Evolutionary conservation across 164 flowering plant species (phyloP).

Genomic region (Vitis amurensis): DNA sequence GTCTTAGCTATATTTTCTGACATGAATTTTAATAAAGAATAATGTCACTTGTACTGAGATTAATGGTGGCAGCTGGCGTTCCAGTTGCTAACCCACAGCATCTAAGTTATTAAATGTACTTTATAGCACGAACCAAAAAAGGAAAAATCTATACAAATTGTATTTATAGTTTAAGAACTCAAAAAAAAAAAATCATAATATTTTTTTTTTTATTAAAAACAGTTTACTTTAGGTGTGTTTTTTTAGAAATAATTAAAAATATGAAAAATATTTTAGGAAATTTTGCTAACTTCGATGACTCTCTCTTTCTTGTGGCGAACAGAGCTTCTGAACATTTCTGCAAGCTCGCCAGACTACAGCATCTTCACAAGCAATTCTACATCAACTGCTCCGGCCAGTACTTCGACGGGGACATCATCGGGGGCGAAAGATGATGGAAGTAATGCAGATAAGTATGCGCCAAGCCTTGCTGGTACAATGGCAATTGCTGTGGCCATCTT

Average conservation of each 20-base stretch:
- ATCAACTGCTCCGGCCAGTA: conserved; percentile 7
- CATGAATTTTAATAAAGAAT: no score
- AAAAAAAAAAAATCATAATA: no score
- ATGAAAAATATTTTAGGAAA: neutral
- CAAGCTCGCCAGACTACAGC: conserved; percentile 42
- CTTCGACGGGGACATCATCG: no score
- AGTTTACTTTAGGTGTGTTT: neutral
- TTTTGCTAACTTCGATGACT: neutral
- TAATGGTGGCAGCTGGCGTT: no score
- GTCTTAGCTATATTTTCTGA: no score
- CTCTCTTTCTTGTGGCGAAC: neutral
- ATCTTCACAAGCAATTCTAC: conserved; percentile 34
- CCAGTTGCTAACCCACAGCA: no score
- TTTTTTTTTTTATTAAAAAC: no score
- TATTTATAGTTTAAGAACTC: no score
- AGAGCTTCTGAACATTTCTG: conserved; percentile 46
- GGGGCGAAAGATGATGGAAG: no score
- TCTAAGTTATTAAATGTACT: neutral
- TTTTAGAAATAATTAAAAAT: neutral
- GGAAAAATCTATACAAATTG: no score
- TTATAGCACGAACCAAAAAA: neutral
- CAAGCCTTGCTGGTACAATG: conserved; percentile 4
- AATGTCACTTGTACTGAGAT: no score
- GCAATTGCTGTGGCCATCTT: conserved; percentile 13
- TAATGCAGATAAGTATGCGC: conserved; percentile 9